Base-by-base conservation (phyloP, 352 stramenopile species). In the Globisporangium splendens region DNA sequence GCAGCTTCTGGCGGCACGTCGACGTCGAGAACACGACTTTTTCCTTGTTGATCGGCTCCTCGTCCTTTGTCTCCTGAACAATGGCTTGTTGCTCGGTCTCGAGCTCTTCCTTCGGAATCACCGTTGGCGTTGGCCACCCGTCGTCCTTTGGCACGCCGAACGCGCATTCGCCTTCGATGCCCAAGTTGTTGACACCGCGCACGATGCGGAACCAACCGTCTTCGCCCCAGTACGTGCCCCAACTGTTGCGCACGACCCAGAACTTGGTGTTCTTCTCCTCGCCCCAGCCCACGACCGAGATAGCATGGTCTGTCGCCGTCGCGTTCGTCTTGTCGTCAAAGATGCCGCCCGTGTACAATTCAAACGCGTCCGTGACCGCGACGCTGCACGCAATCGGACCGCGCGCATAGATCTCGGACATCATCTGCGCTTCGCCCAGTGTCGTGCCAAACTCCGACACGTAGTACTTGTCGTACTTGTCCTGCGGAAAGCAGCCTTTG, bases 221-320 rank as follows among this genome's bases (percentile, higher is more conserved):
- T 74, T 98, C 93, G 31, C 96, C 96, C 95, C 96, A 98, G 73
- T 87, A 93, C 59, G 88, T 89, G 2, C 94, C 96, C 94, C 97
- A 84, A 71, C 86, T 88, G 93, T 99, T 98, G 49, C 97, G 91
- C 42, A 98, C 79, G 63, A 99, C 94, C 96, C 96, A 99, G 72
- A 90, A 99, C 24, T 86, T 80, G 31, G 89, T 69, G 55, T 77
- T 76, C 59, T 88, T 52, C 62, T 97, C 91, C 12, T 86, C 81
- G 46, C 96, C 96, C 93, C 95, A 99, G 22, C 96, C 97, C 0
- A 98, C 92, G 64, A 99, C 96, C 3, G 89, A 96, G 65, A 99
- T 97, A 50, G 95, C 93, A 66, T 99, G 88, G 56, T 94, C 83
- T 53, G 84, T 65, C 11, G 83, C 65, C 20, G 70, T 86, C 10